A percentile compares a stretch with the other conserved stretches of the same genome.
phyloP scores from a whole-genome alignment of 352 stramenopile genomes.

The Globisporangium orthogonon region DNA sequence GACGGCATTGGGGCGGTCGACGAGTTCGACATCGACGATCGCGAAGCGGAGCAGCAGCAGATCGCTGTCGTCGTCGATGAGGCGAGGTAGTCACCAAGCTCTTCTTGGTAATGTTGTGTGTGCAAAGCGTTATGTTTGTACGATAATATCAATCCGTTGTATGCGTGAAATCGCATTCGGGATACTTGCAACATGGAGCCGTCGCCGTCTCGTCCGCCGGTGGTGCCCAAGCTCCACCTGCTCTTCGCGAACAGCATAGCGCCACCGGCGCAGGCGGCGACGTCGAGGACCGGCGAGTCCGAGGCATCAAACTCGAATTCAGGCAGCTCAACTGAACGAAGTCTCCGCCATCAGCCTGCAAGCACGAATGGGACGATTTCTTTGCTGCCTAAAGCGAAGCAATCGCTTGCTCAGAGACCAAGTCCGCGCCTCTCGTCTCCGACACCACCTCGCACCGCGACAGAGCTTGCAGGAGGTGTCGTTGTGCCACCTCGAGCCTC shows the following conservation, averaged over 20 bases:
- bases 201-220: slow-evolving; percentile 1
- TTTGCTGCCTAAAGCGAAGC: background rate
- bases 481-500: slow-evolving; percentile 24
- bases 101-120: background rate
- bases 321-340: background rate
- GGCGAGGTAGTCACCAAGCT: background rate
- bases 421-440: slow-evolving; percentile 3
- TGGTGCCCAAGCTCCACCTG: slow-evolving; percentile 15
- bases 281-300: background rate
- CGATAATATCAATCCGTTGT: too few relatives aligned
- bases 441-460: slow-evolving; percentile 2
- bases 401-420: background rate
- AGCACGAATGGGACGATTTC: background rate
- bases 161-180: too few relatives aligned
- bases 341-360: too few relatives aligned
- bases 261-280: background rate
- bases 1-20: background rate
- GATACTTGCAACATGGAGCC: slow-evolving; percentile 10
- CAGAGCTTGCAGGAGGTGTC: background rate
- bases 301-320: background rate
- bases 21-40: background rate
- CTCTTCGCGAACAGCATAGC: background rate
- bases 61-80: background rate
- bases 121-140: background rate
- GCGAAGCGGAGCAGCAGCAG: background rate